These are phyloP conservation scores for Kodamaea neixiangensis DNA, from an alignment of 805 yeast species.

Conservation along the genomic window DNA sequence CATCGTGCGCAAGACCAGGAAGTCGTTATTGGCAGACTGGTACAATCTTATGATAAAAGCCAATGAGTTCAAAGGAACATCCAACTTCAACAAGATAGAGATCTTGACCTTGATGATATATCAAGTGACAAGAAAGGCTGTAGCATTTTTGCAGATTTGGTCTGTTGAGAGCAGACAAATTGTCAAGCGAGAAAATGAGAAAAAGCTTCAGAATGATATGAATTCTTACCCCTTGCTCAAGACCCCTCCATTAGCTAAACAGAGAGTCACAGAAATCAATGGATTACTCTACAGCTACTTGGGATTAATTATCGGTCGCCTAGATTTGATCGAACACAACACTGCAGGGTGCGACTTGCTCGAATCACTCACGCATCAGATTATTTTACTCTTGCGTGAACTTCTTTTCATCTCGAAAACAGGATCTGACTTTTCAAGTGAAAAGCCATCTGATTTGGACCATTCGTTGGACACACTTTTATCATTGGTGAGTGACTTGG, in stretches of 20 bases:
- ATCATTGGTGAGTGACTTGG: constrained; percentile 64
- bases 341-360: constrained; percentile 66
- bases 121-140: constrained; percentile 66
- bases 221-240: constrained; percentile 47
- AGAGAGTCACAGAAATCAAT: constrained; percentile 64
- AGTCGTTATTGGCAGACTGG: constrained; percentile 77
- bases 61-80: constrained; percentile 68
- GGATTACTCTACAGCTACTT: constrained; percentile 60
- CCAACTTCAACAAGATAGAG: constrained; percentile 57
- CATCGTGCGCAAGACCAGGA: constrained; percentile 61
- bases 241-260: constrained; percentile 61
- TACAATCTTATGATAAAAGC: constrained; percentile 75
- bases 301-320: constrained; percentile 69
- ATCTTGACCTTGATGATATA: constrained; percentile 62
- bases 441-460: constrained; percentile 46
- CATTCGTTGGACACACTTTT: constrained; percentile 57
- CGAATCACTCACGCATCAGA: constrained; percentile 67
- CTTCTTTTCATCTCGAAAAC: constrained; percentile 58
- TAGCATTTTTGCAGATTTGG: constrained; percentile 71
- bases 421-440: constrained; percentile 41
- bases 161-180: constrained; percentile 57
- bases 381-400: constrained; percentile 65
- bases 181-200: constrained; percentile 38
- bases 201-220: constrained; percentile 36
- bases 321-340: constrained; percentile 76